Percentiles rank a stretch among this genome's conserved stretches.
Conservation (phyloP, 495 filamentous ascomycete species). For the Aspergillus biplanus region DNA sequence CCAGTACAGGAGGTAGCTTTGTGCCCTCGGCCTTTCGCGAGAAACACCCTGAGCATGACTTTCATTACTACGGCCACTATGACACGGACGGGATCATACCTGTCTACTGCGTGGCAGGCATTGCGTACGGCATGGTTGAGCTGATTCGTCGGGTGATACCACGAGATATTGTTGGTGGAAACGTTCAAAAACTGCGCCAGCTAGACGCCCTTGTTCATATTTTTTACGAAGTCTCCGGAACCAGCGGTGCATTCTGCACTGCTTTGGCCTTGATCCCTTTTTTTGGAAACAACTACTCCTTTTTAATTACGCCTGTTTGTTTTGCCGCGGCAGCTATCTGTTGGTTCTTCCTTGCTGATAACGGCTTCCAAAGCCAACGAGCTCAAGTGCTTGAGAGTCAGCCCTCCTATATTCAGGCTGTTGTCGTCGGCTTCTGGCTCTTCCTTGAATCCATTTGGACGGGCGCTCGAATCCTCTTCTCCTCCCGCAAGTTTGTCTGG, state of each 20-base stretch:
- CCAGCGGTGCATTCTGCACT: constrained; percentile 44
- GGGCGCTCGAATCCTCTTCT: constrained; percentile 44
- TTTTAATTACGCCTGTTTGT: constrained; percentile 46
- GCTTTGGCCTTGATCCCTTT: constrained; percentile 44
- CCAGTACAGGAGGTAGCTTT: constrained; percentile 42
- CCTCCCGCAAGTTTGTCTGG: constrained; percentile 49
- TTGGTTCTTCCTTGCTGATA: constrained; percentile 43
- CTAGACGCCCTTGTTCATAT: constrained; percentile 53
- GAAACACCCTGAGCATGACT: constrained; percentile 35
- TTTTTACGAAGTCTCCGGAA: constrained; percentile 49
- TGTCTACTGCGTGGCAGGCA: constrained; percentile 39
- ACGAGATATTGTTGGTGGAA: constrained; percentile 48
- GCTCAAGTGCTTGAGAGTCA: constrained; percentile 16
- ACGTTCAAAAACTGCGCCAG: constrained; percentile 45
- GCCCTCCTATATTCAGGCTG: constrained; percentile 29
- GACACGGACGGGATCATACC: constrained; percentile 49
- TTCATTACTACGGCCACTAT: constrained; percentile 45
- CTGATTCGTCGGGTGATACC: constrained; percentile 49
- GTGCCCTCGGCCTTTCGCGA: constrained; percentile 28
- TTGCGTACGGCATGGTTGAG: constrained; percentile 48
- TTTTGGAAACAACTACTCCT: constrained; percentile 50
- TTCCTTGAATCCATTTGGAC: constrained; percentile 44
- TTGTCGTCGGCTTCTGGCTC: constrained; percentile 34
- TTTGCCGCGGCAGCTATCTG: constrained; percentile 37
- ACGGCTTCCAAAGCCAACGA: constrained; percentile 31